A percentile compares a stretch with the other conserved stretches of the same genome.
These are phyloP conservation scores for Fraxinus pennsylvanica DNA, from an alignment of 257 asterid genomes.

Conservation along the genomic window DNA sequence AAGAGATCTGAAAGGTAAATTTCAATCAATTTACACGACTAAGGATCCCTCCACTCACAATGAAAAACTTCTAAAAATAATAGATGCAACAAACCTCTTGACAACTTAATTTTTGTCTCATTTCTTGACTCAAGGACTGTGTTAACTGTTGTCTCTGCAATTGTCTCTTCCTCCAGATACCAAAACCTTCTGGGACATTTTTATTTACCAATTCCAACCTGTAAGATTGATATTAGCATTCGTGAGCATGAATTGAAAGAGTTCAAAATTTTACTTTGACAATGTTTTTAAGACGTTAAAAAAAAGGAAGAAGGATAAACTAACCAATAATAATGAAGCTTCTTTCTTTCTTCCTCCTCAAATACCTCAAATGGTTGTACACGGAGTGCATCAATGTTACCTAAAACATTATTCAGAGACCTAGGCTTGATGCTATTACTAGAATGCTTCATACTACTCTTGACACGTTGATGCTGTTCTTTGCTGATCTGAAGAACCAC, in stretches of 20 bases:
- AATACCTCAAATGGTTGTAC: conserved; percentile 88
- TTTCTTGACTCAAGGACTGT: conserved; percentile 58
- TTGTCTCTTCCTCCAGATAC: conserved; percentile 56
- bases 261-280: conserved; percentile 16
- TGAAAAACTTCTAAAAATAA: conserved; percentile 9
- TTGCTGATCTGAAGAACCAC: conserved; percentile 76
- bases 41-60: not conserved
- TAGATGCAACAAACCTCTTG: conserved; percentile 46
- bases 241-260: conserved; percentile 23
- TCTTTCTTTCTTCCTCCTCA: conserved; percentile 90
- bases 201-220: conserved; percentile 75
- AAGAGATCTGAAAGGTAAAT: conserved; percentile 2
- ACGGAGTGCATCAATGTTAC: conserved; percentile 60
- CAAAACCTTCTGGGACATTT: conserved; percentile 63
- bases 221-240: conserved; percentile 19
- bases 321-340: conserved; percentile 79
- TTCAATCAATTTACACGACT: conserved; percentile 16
- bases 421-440: conserved; percentile 71
- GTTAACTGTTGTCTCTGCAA: conserved; percentile 43
- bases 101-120: conserved; percentile 50
- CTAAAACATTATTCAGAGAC: conserved; percentile 76
- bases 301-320: conserved; percentile 32
- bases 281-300: not conserved
- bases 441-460: conserved; percentile 72
- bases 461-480: conserved; percentile 78